Base-by-base conservation (phyloP, 1,139 yeast genomes). In the Candida sanyaensis region DNA sequence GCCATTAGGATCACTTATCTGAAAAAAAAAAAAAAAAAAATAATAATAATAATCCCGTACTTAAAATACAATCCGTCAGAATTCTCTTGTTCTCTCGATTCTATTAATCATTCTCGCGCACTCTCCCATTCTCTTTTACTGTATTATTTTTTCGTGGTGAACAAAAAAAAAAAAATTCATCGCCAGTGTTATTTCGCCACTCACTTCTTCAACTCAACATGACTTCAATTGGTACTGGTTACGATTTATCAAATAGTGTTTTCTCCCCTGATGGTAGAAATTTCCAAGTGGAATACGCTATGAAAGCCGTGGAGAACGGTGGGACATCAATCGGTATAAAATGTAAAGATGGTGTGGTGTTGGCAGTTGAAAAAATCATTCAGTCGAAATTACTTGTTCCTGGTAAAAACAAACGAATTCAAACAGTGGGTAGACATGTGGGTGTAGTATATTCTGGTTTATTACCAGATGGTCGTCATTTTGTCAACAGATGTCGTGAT, bases 251-350 rank as follows among this genome's bases (percentile, higher is more conserved):
- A 42, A 92, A 92, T 74, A 86, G 96, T 73, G 96, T 91, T 51
- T 88, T 88, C 67, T 75, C 80, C 42, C 80, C 79, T 57, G 99
- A 95, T 68, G 99, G 99, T 45, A 83, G 99, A 72, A 93, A 92
- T 70, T 95, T 95, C 73, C 99, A 95, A 71, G 99, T 93, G 24
- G 99, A 95, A 70, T 95, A 95, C 62, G 99, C 99, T 39, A 80
- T 88, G 65, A 95, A 95, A 68, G 99, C 99, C 1, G 98, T 93
- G 6, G 99, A 95, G 68, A 92, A 91, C 63, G 97, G 97, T 40
- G 95, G 97, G 11, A 93, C 99, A 0, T 86, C 97, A 28, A 79
- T 95, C 57, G 99, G 98, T 37, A 86, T 95, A 64, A 88, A 88
- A 65, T 90, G 89, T 69, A 81, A 83, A 60, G 98, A 93, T 63